These are phyloP conservation scores for Populus trichocarpa DNA, from an alignment of 441 rosid species.

Conservation along the genomic window DNA sequence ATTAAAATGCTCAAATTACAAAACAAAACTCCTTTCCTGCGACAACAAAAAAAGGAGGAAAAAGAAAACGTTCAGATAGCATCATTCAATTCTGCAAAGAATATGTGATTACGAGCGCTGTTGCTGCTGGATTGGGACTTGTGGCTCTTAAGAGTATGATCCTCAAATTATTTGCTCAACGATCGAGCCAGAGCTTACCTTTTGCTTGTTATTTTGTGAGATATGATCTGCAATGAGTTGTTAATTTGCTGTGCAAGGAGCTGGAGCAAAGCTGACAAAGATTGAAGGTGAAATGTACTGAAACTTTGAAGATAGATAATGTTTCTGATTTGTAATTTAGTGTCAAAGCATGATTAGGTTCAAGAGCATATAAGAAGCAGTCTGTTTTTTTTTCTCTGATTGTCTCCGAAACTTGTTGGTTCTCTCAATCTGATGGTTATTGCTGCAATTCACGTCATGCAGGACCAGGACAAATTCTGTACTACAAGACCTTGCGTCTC, in stretches of 20 bases:
- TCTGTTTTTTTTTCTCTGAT: neutral
- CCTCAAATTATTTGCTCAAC: neutral
- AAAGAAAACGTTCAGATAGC: too few relatives aligned
- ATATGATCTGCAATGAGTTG: neutral
- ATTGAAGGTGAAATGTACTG: neutral
- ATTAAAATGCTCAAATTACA: too few relatives aligned
- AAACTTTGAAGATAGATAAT: neutral
- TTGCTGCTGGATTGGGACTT: constrained; percentile 55
- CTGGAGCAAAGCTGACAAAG: neutral
- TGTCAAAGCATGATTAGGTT: neutral
- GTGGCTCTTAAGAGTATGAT: constrained; percentile 57
- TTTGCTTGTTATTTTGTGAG: neutral
- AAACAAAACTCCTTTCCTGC: too few relatives aligned
- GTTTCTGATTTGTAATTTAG: neutral
- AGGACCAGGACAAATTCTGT: constrained; percentile 76
- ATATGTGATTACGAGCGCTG: constrained; percentile 38
- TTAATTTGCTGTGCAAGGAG: neutral
- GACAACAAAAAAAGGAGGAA: too few relatives aligned
- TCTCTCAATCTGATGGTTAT: neutral
- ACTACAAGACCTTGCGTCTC: constrained; percentile 56
- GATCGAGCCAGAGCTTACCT: neutral
- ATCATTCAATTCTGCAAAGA: too few relatives aligned
- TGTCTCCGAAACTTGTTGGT: neutral
- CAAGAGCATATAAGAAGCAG: neutral
- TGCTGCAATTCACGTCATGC: constrained; percentile 12